Percentiles rank a stretch among this genome's conserved stretches.
Conservation (phyloP, 108 stramenopile species). For the Cyclostephanos tholiformis region DNA sequence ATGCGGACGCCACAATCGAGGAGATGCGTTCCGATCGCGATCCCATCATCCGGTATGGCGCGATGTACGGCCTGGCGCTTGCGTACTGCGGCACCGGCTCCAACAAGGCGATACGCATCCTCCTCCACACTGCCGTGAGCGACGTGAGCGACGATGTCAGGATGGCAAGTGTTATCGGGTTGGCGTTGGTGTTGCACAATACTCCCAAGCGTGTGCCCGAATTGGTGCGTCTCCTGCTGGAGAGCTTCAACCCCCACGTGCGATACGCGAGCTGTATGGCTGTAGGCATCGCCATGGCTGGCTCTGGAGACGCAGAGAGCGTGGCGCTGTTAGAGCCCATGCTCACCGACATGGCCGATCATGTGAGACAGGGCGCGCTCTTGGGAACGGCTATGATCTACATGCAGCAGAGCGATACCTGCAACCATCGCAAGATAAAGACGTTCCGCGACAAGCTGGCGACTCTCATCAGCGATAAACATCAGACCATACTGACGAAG, state of each 20-base stretch:
- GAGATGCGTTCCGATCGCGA: conserved; percentile 95
- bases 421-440: conserved; percentile 78
- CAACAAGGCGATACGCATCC: conserved; percentile 94
- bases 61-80: conserved; percentile 95
- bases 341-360: conserved; percentile 97
- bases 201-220: conserved; percentile 94
- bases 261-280: conserved; percentile 99
- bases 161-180: conserved; percentile 96
- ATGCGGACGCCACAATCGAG: conserved; percentile 94
- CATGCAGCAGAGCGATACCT: conserved; percentile 94
- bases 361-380: conserved; percentile 97
- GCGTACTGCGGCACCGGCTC: conserved; percentile 98
- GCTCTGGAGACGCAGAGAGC: conserved; percentile 92
- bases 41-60: conserved; percentile 98
- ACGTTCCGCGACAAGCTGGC: conserved; percentile 89
- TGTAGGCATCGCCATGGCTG: conserved; percentile 98
- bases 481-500: conserved; percentile 94
- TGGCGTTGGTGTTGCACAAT: conserved; percentile 98
- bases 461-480: conserved; percentile 84
- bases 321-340: conserved; percentile 98
- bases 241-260: conserved; percentile 99
- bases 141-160: conserved; percentile 99
- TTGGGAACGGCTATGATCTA: conserved; percentile 97
- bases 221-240: conserved; percentile 93
- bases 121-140: conserved; percentile 97